These are phyloP conservation scores for Dothidotthia symphoricarpi DNA, from an alignment of 2,329 filamentous ascomycete species.

Conservation along the genomic window DNA sequence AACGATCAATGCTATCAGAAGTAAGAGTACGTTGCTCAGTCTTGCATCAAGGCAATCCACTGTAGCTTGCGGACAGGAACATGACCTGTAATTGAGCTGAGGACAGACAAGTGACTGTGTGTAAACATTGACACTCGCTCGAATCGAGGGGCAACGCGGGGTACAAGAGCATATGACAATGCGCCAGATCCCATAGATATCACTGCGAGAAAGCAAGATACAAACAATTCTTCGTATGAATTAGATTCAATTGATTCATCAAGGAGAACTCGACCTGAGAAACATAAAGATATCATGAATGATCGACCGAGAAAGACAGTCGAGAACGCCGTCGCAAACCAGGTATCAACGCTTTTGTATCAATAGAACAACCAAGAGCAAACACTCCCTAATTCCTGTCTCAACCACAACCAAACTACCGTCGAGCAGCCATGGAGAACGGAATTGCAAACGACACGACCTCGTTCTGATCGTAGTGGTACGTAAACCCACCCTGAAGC, in stretches of 20 bases:
- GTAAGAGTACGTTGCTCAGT: too few relatives aligned
- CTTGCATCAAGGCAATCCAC: too few relatives aligned
- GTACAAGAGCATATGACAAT: slow-evolving; percentile 2
- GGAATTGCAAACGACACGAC: slow-evolving; percentile 34
- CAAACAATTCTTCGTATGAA: too few relatives aligned
- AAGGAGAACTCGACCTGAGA: too few relatives aligned
- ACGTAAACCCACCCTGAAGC: slow-evolving; percentile 49
- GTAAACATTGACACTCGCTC: slow-evolving; percentile 12
- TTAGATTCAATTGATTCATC: too few relatives aligned
- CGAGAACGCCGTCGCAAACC: slow-evolving; percentile 7
- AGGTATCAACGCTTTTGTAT: slow-evolving; percentile 8
- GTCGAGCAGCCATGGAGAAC: slow-evolving; percentile 27
- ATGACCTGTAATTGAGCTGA: too few relatives aligned
- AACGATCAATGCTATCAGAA: too few relatives aligned
- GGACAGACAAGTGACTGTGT: background rate
- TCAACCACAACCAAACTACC: too few relatives aligned
- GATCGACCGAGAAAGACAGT: background rate
- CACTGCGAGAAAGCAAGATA: background rate
- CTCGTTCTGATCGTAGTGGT: slow-evolving; percentile 42
- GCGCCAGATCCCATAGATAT: background rate
- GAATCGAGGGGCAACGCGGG: slow-evolving; percentile 32
- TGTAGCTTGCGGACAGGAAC: too few relatives aligned
- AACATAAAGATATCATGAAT: too few relatives aligned
- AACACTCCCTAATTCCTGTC: background rate
- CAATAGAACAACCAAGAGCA: background rate